Percentiles rank a stretch among this genome's conserved stretches.
These are phyloP conservation scores for Mycena belliarum DNA, from an alignment of 768 basidiomycete genomes.

Conservation along the genomic window DNA sequence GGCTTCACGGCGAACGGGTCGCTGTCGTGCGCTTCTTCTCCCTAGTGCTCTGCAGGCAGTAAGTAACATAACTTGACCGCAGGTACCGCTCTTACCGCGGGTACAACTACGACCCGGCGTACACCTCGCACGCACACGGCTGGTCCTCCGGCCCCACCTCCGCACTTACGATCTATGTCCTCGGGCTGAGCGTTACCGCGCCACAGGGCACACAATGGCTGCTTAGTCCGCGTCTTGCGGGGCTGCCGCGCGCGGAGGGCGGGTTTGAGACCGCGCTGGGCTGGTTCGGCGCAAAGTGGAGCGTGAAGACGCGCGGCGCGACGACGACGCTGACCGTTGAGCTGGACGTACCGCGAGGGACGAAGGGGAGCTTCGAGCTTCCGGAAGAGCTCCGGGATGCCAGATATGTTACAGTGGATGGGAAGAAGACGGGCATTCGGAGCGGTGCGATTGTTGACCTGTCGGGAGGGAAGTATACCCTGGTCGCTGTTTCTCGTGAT, in stretches of 20 bases:
- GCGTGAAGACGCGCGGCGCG: constrained; percentile 12
- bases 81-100: constrained; percentile 56
- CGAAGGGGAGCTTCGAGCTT: constrained; percentile 31
- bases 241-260: constrained; percentile 44
- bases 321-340: constrained; percentile 22
- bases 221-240: constrained; percentile 45
- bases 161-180: constrained; percentile 56
- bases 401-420: constrained; percentile 19
- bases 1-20: constrained; percentile 62
- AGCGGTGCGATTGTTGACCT: neutral
- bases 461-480: neutral
- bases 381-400: constrained; percentile 18
- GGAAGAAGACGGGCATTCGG: constrained; percentile 1
- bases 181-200: constrained; percentile 51
- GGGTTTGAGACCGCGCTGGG: constrained; percentile 56
- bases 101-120: constrained; percentile 58
- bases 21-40: constrained; percentile 37
- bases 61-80: neutral
- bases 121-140: constrained; percentile 61
- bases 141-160: constrained; percentile 62
- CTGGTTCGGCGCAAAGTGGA: constrained; percentile 52
- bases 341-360: constrained; percentile 33
- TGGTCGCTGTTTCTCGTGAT: neutral
- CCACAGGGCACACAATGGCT: constrained; percentile 50
- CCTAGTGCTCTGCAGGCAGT: neutral